These are phyloP conservation scores for Chlorophyllum brunneum DNA, from an alignment of 768 basidiomycete genomes.

Conservation along the genomic window DNA sequence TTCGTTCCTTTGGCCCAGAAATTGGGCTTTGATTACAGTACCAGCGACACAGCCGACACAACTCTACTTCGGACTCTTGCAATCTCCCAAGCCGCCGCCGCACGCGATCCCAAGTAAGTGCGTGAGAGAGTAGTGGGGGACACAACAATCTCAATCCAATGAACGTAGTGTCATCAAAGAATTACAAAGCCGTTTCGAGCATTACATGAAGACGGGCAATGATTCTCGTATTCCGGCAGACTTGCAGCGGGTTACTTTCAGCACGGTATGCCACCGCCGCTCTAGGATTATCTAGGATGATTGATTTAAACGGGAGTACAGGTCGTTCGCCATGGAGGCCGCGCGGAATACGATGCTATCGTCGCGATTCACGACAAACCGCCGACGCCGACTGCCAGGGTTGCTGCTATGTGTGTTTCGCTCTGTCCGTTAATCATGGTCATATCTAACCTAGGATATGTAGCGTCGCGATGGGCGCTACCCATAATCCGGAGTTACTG, in stretches of 20 bases:
- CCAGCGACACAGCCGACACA: slow-evolving; percentile 62
- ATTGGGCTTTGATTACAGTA: slow-evolving; percentile 73
- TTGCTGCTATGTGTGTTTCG: slow-evolving; percentile 59
- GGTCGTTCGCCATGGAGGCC: slow-evolving; percentile 74
- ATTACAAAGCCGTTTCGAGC: slow-evolving; percentile 64
- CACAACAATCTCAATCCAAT: neutral
- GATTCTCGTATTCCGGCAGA: slow-evolving; percentile 79
- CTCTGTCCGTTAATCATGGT: neutral
- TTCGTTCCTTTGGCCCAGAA: slow-evolving; percentile 74
- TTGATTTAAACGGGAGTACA: slow-evolving; percentile 22
- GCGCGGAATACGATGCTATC: slow-evolving; percentile 69
- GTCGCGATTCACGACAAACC: slow-evolving; percentile 67
- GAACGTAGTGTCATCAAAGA: slow-evolving; percentile 68
- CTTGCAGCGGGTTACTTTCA: slow-evolving; percentile 55
- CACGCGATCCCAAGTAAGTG: slow-evolving; percentile 25
- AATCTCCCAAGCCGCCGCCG: slow-evolving; percentile 45
- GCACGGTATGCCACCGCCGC: slow-evolving; percentile 36
- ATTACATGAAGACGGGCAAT: slow-evolving; percentile 69
- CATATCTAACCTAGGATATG: slow-evolving; percentile 14
- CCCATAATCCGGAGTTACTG: slow-evolving; percentile 53
- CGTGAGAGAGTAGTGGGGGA: neutral
- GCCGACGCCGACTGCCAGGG: slow-evolving; percentile 68
- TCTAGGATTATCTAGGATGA: neutral
- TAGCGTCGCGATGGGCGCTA: slow-evolving; percentile 63
- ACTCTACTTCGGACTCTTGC: slow-evolving; percentile 73